Evolutionary conservation across 306 rosid species (phyloP), one percentile per base, ranked within the genome.

Genomic region (Dryas alaskensis): DNA sequence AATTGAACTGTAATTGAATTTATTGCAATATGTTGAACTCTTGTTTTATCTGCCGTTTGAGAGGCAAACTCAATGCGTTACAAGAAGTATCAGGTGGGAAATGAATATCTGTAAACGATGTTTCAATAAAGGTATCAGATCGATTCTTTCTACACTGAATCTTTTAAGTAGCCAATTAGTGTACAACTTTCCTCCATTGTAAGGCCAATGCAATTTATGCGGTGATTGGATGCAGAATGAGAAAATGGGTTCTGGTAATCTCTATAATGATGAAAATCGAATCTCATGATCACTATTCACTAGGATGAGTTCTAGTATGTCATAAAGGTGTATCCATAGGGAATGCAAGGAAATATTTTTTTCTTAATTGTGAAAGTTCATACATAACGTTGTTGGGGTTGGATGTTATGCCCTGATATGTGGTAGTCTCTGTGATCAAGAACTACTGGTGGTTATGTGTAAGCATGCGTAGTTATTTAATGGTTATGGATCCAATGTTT

Each of bases 41-140:
- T 53, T 73, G 46, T 22, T 73, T 51, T 78, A 12, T 70, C 53
- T 78, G 76, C 81, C 92, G 99, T 67, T 84, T 95, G 86, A 88
- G 99, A 69, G 57, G 76, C 79, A 78, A 90, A 57, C 97, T 95
- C 50, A 95, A 95, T 76, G 83, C 93, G 73, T 73, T 95, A 70
- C 98, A 95, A 84, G 99, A 92, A 87, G 88, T 87, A 48, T 82
- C 99, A 16, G 98, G 99, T 75, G 97, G 97, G 60, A 74, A 91
- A 79, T 90, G 99, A 73, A 86, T 95, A 79, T 95, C 99, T 60
- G 66, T 95, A 57, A 95, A 95, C 70, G 99, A 95, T 84, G 96
- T 95, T 80, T 91, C 90, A 57, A 88, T 95, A 77, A 95, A 95
- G 99, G 99, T 95, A 85, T 45, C 78, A 57, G 16, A 0, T 22